Conservation (phyloP, 306 rosid species). For the Quercus agrifolia region DNA sequence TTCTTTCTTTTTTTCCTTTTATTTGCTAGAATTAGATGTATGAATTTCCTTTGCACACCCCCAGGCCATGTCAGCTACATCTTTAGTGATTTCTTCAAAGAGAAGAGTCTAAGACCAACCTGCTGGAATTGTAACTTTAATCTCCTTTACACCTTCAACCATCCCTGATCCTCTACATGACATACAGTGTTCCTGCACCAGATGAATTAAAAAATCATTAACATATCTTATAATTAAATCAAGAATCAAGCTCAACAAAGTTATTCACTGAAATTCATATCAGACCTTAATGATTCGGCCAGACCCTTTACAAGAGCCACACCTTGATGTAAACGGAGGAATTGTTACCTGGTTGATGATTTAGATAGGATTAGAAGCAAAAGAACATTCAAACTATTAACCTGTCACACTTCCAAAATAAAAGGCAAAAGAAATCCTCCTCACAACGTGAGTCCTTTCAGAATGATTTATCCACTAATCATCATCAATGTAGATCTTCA, state of each 20-base stretch:
- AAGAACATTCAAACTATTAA: constrained; percentile 6
- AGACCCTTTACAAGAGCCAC: constrained; percentile 82
- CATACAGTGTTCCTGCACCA: constrained; percentile 64
- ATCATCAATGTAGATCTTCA: constrained; percentile 24
- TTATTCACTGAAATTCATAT: constrained; percentile 9
- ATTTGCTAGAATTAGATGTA: background rate
- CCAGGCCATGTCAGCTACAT: background rate
- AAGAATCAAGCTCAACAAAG: constrained; percentile 11
- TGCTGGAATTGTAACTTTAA: constrained; percentile 84
- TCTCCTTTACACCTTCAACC: constrained; percentile 74
- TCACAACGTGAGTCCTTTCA: constrained; percentile 16
- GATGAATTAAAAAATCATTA: constrained; percentile 20
- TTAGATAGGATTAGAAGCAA: constrained; percentile 21
- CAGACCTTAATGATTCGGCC: constrained; percentile 74
- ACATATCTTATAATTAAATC: constrained; percentile 1
- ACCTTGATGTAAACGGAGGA: constrained; percentile 91
- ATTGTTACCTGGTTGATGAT: constrained; percentile 67
- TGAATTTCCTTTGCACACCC: background rate
- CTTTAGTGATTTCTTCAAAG: constrained; percentile 17
- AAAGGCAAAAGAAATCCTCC: constrained; percentile 7
- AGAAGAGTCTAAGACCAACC: constrained; percentile 52
- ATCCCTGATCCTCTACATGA: constrained; percentile 82
- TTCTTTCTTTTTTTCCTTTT: background rate
- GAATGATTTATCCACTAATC: constrained; percentile 19
- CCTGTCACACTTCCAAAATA: background rate